A percentile compares a stretch with the other conserved stretches of the same genome.
Conservation (phyloP, 2,329 filamentous ascomycete genomes). For the Cyphellophora attinorum region DNA sequence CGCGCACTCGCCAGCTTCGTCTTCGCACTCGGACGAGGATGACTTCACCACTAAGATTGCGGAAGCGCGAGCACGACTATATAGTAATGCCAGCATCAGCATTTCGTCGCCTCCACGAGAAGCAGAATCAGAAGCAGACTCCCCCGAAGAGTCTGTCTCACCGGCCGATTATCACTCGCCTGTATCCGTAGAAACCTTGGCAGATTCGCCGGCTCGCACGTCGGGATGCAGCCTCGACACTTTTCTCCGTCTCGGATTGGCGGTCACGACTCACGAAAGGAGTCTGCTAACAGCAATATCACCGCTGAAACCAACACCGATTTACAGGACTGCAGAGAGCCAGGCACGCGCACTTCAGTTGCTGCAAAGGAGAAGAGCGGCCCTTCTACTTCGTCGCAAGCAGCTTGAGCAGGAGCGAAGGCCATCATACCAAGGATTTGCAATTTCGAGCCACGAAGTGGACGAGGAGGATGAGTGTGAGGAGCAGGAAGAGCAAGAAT, state of each 20-base stretch:
- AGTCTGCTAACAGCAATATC: not conserved
- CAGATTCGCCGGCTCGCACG: not conserved
- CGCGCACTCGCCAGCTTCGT: not conserved
- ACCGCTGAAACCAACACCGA: too few relatives aligned
- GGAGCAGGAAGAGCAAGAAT: too few relatives aligned
- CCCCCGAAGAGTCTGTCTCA: too few relatives aligned
- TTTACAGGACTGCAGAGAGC: too few relatives aligned
- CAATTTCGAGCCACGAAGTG: not conserved
- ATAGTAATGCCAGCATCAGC: not conserved
- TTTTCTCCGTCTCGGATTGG: not conserved
- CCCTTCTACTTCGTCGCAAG: too few relatives aligned
- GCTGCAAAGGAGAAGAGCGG: too few relatives aligned
- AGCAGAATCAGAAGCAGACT: too few relatives aligned
- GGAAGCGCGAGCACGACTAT: not conserved
- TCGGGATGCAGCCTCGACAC: not conserved
- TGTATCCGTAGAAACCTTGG: not conserved
- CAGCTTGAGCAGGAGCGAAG: not conserved
- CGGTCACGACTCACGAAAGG: not conserved
- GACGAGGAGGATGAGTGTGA: slow-evolving; percentile 18
- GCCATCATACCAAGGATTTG: not conserved
- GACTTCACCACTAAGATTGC: not conserved
- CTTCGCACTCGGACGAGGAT: not conserved
- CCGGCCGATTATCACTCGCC: too few relatives aligned
- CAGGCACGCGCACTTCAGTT: too few relatives aligned
- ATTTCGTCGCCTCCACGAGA: not conserved